Percentiles rank a stretch among this genome's conserved stretches.
Evolutionary conservation across 2,329 filamentous ascomycete genomes (phyloP).

Genomic region (Pseudogymnoascus destructans): DNA sequence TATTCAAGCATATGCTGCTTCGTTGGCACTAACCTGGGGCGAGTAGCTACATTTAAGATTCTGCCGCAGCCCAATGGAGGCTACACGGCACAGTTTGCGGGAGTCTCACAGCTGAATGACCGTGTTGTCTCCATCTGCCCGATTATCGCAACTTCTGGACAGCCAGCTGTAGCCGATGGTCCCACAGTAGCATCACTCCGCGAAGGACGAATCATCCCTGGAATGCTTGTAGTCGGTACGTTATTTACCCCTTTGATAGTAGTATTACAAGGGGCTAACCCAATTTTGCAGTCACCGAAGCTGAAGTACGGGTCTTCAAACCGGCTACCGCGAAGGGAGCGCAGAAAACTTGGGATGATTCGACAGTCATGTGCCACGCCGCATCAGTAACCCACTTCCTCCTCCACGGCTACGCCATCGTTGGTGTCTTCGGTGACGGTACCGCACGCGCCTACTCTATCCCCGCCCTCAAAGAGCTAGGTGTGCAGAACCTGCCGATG

Average conservation of each 20-base stretch:
- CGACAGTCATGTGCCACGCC: slow-evolving; percentile 55
- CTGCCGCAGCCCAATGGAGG: slow-evolving; percentile 56
- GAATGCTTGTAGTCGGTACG: slow-evolving; percentile 63
- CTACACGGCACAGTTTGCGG: slow-evolving; percentile 62
- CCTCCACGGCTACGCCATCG: slow-evolving; percentile 62
- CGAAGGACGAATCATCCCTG: slow-evolving; percentile 62
- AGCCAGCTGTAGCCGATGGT: slow-evolving; percentile 62
- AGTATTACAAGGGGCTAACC: slow-evolving; percentile 5
- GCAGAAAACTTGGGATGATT: slow-evolving; percentile 75
- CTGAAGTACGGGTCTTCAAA: slow-evolving; percentile 75
- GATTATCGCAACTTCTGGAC: slow-evolving; percentile 66
- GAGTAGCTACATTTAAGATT: slow-evolving; percentile 80
- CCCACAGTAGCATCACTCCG: slow-evolving; percentile 62
- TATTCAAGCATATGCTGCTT: slow-evolving; percentile 93
- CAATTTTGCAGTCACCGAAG: slow-evolving; percentile 37
- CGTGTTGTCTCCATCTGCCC: slow-evolving; percentile 64
- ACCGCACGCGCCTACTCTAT: slow-evolving; percentile 69
- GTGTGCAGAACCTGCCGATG: slow-evolving; percentile 49
- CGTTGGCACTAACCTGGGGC: slow-evolving; percentile 75
- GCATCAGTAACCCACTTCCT: slow-evolving; percentile 66
- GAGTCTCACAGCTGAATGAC: slow-evolving; percentile 53
- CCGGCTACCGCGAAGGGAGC: slow-evolving; percentile 81
- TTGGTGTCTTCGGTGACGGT: slow-evolving; percentile 76
- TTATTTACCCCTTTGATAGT: slow-evolving; percentile 10
- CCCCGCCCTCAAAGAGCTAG: slow-evolving; percentile 79